Evolutionary conservation across 116 monocot genomes (phyloP).

Genomic region (Posidonia oceanica): DNA sequence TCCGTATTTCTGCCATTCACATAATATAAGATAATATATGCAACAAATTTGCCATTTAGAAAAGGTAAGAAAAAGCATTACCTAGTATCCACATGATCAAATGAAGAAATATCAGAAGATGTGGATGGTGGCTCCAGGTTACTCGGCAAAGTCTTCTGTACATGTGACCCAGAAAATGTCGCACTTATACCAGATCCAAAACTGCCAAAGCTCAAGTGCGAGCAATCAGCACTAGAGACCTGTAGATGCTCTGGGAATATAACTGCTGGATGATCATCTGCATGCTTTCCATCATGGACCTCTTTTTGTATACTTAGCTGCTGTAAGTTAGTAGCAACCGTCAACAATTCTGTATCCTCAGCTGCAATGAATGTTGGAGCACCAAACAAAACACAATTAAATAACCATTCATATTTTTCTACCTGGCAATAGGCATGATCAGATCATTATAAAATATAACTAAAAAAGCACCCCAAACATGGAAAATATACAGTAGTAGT

Average conservation of each 20-base stretch:
- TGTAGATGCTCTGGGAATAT: slow-evolving; percentile 91
- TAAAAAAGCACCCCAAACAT: too few species aligned
- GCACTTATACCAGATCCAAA: slow-evolving; percentile 58
- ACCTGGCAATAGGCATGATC: too few species aligned
- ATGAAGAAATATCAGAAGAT: slow-evolving; percentile 26
- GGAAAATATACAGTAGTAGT: too few species aligned
- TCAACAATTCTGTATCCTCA: slow-evolving; percentile 33
- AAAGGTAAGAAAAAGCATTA: slow-evolving; percentile 18
- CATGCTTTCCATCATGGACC: slow-evolving; percentile 16
- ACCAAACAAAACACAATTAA: neutral
- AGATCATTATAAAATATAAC: too few species aligned
- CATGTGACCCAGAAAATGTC: slow-evolving; percentile 43
- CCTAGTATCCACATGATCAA: slow-evolving; percentile 49
- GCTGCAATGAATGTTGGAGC: slow-evolving; percentile 2
- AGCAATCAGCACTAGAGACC: slow-evolving; percentile 74
- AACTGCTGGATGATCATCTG: slow-evolving; percentile 67
- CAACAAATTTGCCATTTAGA: neutral
- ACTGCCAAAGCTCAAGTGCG: slow-evolving; percentile 92
- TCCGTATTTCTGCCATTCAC: slow-evolving; percentile 54
- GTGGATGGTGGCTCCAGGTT: slow-evolving; percentile 31
- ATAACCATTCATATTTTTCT: too few species aligned
- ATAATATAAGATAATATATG: slow-evolving; percentile 3
- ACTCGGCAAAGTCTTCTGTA: slow-evolving; percentile 21
- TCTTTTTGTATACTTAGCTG: slow-evolving; percentile 56
- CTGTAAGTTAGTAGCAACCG: slow-evolving; percentile 42